Evolutionary conservation across 441 rosid genomes (phyloP).

Genomic region (Flueggea neowawraea): DNA sequence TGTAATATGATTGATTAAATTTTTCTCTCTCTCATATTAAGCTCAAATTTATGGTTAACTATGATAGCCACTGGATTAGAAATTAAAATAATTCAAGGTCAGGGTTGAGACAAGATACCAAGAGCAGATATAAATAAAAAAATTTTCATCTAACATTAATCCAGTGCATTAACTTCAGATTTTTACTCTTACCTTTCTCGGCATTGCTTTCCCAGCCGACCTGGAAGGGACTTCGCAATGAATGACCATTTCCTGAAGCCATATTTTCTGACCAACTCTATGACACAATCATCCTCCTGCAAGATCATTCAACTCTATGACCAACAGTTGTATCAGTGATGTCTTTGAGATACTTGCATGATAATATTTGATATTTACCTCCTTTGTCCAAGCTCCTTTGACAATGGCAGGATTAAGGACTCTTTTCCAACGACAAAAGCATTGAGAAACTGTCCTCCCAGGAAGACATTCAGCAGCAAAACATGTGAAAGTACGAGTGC

Average conservation of each 20-base stretch:
- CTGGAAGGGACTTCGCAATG: constrained; percentile 80
- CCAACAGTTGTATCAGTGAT: background rate
- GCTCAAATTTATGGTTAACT: no score
- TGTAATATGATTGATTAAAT: background rate
- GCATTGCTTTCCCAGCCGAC: constrained; percentile 97
- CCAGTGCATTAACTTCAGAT: background rate
- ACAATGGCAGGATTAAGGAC: constrained; percentile 89
- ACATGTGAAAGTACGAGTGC: background rate
- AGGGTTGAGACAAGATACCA: no score
- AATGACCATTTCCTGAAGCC: constrained; percentile 91
- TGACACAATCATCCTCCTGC: constrained; percentile 89
- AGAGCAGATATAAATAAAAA: background rate
- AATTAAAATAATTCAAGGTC: no score
- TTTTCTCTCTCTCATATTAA: no score
- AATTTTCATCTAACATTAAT: background rate
- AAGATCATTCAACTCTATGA: constrained; percentile 8
- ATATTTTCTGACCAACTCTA: constrained; percentile 51
- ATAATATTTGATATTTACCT: constrained; percentile 35
- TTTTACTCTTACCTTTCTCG: constrained; percentile 66
- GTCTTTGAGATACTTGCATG: background rate
- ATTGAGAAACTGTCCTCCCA: constrained; percentile 82
- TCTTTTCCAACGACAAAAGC: constrained; percentile 95
- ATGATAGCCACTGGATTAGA: no score
- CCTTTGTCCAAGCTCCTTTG: constrained; percentile 96
- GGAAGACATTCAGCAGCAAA: constrained; percentile 77